phyloP scores from a whole-genome alignment of 164 flowering plant species.

The Stephania yunnanensis region DNA sequence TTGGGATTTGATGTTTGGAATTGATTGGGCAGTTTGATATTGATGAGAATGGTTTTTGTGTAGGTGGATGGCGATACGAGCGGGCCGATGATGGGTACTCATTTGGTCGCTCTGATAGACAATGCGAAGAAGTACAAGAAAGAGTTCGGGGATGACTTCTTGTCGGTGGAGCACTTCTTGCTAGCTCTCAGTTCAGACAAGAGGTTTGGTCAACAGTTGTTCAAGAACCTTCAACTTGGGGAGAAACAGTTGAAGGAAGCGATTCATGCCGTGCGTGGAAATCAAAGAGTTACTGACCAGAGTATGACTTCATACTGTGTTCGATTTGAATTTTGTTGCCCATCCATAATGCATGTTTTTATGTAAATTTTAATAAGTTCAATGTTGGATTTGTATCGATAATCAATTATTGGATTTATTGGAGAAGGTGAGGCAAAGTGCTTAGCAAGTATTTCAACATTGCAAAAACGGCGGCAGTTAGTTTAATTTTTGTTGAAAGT shows the following conservation, averaged over 20 bases:
- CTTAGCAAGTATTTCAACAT: no score
- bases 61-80: slow-evolving; percentile 80
- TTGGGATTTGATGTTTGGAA: background rate
- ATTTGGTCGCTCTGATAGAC: slow-evolving; percentile 52
- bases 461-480: no score
- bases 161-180: slow-evolving; percentile 90
- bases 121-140: slow-evolving; percentile 63
- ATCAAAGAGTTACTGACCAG: slow-evolving; percentile 86
- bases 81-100: slow-evolving; percentile 63
- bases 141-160: slow-evolving; percentile 70
- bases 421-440: no score
- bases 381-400: no score
- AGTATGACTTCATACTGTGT: slow-evolving; percentile 35
- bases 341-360: background rate
- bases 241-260: slow-evolving; percentile 84
- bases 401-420: no score
- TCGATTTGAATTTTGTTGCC: background rate
- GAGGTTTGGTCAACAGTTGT: slow-evolving; percentile 82
- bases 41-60: slow-evolving; percentile 8
- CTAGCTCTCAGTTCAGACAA: slow-evolving; percentile 68
- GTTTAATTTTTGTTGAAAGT: no score
- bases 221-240: slow-evolving; percentile 55
- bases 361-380: background rate
- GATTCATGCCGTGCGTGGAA: slow-evolving; percentile 79
- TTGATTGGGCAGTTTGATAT: background rate